Percentiles rank a stretch among this genome's conserved stretches.
phyloP scores from a whole-genome alignment of 495 filamentous ascomycete genomes.

The Hypoxylon lienhwacheense region DNA sequence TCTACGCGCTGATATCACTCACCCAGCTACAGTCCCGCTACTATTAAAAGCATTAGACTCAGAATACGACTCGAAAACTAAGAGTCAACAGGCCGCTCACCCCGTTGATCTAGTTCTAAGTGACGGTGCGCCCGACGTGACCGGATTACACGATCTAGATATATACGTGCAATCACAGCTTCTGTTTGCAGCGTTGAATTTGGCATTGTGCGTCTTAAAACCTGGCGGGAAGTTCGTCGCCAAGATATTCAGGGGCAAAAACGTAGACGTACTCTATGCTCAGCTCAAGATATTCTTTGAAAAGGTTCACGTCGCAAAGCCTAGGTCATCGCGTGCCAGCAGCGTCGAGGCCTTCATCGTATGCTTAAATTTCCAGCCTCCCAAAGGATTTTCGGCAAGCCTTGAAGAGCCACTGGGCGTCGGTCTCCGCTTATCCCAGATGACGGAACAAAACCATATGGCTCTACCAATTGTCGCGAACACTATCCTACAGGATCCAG shows the following conservation, averaged over 20 bases:
- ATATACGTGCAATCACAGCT: conserved; percentile 97
- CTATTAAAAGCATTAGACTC: conserved; percentile 83
- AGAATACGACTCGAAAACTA: conserved; percentile 60
- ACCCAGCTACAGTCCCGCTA: conserved; percentile 89
- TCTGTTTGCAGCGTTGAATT: conserved; percentile 88
- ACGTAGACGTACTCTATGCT: conserved; percentile 88
- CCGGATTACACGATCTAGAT: conserved; percentile 93
- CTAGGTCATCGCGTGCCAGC: conserved; percentile 86
- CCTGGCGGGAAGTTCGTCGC: conserved; percentile 96
- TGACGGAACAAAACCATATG: conserved; percentile 43
- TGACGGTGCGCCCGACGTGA: conserved; percentile 95
- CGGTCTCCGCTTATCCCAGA: conserved; percentile 52
- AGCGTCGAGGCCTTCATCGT: conserved; percentile 96
- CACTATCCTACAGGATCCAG: conserved; percentile 43
- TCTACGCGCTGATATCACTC: conserved; percentile 92
- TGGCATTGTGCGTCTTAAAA: conserved; percentile 85
- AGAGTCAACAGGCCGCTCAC: conserved; percentile 56
- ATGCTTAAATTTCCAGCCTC: conserved; percentile 79
- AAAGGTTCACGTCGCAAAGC: conserved; percentile 86
- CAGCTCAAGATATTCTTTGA: conserved; percentile 90
- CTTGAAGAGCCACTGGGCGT: conserved; percentile 67
- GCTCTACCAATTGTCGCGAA: conserved; percentile 43
- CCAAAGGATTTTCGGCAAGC: conserved; percentile 63
- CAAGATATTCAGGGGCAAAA: conserved; percentile 93
- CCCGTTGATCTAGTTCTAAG: conserved; percentile 90